Conservation (phyloP, 331 rosid genomes). For the Pyracantha coccinea region DNA sequence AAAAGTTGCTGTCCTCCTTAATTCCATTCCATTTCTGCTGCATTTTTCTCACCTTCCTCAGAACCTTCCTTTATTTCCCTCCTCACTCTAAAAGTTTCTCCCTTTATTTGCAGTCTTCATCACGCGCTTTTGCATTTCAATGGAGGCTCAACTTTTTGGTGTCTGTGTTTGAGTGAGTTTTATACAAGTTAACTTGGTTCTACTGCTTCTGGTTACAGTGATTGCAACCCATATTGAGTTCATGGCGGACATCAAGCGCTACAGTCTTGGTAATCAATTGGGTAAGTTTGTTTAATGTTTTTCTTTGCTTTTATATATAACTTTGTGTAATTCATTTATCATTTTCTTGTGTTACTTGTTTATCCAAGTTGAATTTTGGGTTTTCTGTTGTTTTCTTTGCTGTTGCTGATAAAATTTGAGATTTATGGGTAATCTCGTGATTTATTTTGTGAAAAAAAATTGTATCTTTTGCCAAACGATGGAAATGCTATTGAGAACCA, state of each 20-base stretch:
- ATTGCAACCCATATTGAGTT: background rate
- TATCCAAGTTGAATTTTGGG: conserved; percentile 1
- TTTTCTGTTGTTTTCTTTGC: background rate
- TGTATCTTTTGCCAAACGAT: background rate
- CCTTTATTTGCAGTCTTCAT: background rate
- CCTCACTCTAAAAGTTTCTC: background rate
- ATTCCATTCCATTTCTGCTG: background rate
- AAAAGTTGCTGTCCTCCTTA: background rate
- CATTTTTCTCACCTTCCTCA: background rate
- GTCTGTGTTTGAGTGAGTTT: background rate
- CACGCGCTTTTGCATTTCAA: background rate
- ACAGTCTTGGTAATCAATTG: conserved; percentile 29
- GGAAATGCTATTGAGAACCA: background rate
- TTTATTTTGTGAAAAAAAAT: too few relatives aligned
- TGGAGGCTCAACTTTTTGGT: background rate
- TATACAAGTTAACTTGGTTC: background rate
- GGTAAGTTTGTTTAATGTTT: conserved; percentile 26
- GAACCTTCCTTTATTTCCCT: background rate
- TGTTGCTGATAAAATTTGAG: too few relatives aligned
- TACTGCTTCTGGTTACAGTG: background rate
- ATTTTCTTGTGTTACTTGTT: background rate
- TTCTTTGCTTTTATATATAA: background rate
- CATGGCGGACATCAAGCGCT: conserved; percentile 53
- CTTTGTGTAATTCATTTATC: background rate
- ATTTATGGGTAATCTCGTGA: background rate